A percentile compares a stretch with the other conserved stretches of the same genome.
Evolutionary conservation across 495 filamentous ascomycete species (phyloP).

Genomic region (Apodospora peruviana): DNA sequence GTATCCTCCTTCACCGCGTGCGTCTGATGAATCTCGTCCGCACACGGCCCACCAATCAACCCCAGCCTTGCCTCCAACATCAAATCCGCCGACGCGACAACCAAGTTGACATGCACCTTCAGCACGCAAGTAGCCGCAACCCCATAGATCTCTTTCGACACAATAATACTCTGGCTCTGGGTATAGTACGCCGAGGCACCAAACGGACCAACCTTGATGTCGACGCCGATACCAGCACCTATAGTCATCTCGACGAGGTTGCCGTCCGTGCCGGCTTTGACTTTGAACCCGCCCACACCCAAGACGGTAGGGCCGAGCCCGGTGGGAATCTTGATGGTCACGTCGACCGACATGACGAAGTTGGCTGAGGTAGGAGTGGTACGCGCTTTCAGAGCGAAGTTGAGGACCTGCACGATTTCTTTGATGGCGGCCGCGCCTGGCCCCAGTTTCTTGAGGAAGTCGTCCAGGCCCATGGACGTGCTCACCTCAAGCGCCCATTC

Average conservation of each 20-base stretch:
- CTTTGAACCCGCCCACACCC: not conserved
- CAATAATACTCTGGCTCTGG: not conserved
- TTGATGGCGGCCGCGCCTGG: not conserved
- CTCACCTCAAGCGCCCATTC: not conserved
- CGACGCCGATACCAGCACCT: not conserved
- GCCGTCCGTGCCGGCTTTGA: not conserved
- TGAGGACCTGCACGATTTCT: not conserved
- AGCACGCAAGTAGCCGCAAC: not conserved
- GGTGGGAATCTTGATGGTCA: not conserved
- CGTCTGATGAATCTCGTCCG: not conserved
- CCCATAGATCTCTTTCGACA: not conserved
- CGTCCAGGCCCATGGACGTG: not conserved
- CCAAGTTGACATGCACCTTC: not conserved
- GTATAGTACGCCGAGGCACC: not conserved
- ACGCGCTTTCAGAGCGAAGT: not conserved
- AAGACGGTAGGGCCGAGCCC: not conserved
- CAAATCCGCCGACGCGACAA: not conserved
- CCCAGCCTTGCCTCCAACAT: not conserved
- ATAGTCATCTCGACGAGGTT: not conserved
- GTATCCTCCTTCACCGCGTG: not conserved
- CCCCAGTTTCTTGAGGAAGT: not conserved
- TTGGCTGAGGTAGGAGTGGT: not conserved
- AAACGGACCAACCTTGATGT: not conserved
- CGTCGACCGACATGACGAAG: not conserved
- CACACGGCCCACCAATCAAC: not conserved